Base-by-base conservation (phyloP, 202 grass and related monocot genomes). In the Eragrostis tef region DNA sequence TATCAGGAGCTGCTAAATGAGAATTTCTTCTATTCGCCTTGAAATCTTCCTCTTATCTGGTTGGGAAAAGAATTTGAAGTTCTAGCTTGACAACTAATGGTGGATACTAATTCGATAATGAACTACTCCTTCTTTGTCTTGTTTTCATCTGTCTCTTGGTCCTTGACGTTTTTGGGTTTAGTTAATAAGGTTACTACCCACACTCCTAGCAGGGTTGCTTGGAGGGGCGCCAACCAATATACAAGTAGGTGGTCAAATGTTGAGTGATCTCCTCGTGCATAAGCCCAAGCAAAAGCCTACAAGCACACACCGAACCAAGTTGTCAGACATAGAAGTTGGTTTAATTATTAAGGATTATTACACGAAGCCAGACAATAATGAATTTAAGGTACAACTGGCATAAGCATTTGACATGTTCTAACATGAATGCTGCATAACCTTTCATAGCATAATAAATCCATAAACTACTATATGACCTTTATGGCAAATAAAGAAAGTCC, bases 201-300 rank as follows among this genome's bases (percentile, higher is more conserved):
- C 13, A 97, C 84, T 80, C 88, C 94, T 21, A 94, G 68, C 39
- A 94, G 62, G 78, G 94, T 85, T 68, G 92, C 88, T 88, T 97
- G 94, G 59, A 97, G 83, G 69, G 94, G 94, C 19, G 92, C 94
- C 31, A 97, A 68, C 94, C 94, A 97, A 78, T 97, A 97, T 16
- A 94, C 94, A 70, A 97, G 49, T 22, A 97, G 71, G 78, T 97
- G 94, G 36, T 97, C 92, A 26, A 94, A 50, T 59, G 81, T 92
- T 60, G 86, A 54, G 25, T 94, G 94, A 78, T 97, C 94, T 41
- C 94, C 92, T 65, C 92, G 90, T 73, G 90, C 90, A 94, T 89
- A 97, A n/a, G 92, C 94, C 94, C 94, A 97, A 57, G 88, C 94
- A 86, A 97, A 94, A 75, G 94, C 94, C 94, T 97, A 54, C 7